Evolutionary conservation across 495 filamentous ascomycete genomes (phyloP).

Genomic region (Hypoxylon intermedium): DNA sequence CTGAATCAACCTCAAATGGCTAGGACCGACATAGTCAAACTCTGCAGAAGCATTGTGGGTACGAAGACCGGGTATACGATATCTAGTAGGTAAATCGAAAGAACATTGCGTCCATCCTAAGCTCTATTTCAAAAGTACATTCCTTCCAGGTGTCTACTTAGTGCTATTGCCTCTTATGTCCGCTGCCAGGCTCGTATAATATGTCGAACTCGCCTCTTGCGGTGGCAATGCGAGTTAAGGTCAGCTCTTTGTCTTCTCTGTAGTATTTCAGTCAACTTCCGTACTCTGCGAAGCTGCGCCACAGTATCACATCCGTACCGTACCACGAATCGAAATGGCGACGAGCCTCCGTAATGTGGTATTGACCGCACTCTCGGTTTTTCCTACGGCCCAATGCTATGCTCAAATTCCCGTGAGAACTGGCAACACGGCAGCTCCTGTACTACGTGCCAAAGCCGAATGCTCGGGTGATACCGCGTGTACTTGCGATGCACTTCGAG

Average conservation of each 20-base stretch:
- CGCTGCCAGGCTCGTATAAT: conserved; percentile 16
- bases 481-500: conserved; percentile 22
- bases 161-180: neutral
- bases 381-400: conserved; percentile 13
- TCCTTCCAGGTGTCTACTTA: conserved; percentile 11
- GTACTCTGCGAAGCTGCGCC: neutral
- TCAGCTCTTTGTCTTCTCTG: conserved; percentile 2
- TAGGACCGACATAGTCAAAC: conserved; percentile 2
- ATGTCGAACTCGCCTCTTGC: neutral
- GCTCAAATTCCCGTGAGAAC: conserved; percentile 9
- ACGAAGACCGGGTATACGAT: conserved; percentile 29
- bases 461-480: conserved; percentile 8
- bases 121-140: conserved; percentile 25
- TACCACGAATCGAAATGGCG: conserved; percentile 11
- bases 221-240: neutral
- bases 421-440: neutral
- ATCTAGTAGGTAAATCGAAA: conserved; percentile 26
- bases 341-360: conserved; percentile 22
- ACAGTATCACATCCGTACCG: neutral
- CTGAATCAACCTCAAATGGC: conserved; percentile 26
- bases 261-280: neutral
- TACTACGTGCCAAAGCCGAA: neutral
- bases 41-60: conserved; percentile 16
- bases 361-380: conserved; percentile 16
- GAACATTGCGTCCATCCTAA: conserved; percentile 28